Percentiles rank a stretch among this genome's conserved stretches.
phyloP scores from a whole-genome alignment of 306 rosid genomes.

The Oxytropis ochrocephala region DNA sequence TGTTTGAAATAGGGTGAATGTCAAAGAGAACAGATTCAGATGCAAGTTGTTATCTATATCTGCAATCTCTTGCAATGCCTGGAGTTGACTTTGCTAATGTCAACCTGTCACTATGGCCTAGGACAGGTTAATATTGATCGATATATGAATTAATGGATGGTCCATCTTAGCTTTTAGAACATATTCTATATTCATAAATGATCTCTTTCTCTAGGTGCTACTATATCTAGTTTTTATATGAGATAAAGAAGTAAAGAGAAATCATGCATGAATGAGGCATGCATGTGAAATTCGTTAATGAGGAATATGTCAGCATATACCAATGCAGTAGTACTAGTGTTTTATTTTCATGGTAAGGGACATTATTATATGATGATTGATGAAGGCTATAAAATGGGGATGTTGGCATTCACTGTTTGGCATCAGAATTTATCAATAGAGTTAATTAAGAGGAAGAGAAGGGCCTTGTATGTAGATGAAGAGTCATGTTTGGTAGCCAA shows the following conservation, averaged over 20 bases:
- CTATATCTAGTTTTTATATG: not conserved
- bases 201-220: not conserved
- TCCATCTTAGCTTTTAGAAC: constrained; percentile 26
- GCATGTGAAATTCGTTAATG: not conserved
- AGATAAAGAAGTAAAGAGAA: not conserved
- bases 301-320: constrained; percentile 22
- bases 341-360: not conserved
- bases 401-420: not conserved
- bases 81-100: constrained; percentile 23
- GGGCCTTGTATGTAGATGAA: constrained; percentile 53
- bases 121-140: not conserved
- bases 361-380: not conserved
- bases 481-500: constrained; percentile 57
- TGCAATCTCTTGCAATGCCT: not conserved
- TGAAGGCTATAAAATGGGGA: constrained; percentile 41
- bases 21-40: constrained; percentile 39
- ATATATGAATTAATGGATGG: constrained; percentile 14
- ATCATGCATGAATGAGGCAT: not conserved
- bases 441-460: constrained; percentile 41
- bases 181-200: constrained; percentile 20
- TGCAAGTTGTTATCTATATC: constrained; percentile 32
- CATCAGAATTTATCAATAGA: not conserved
- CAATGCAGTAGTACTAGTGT: not conserved
- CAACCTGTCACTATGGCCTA: not conserved
- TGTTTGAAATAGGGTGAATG: constrained; percentile 1